phyloP scores from a whole-genome alignment of 306 rosid species.

The Luffa acutangula region DNA sequence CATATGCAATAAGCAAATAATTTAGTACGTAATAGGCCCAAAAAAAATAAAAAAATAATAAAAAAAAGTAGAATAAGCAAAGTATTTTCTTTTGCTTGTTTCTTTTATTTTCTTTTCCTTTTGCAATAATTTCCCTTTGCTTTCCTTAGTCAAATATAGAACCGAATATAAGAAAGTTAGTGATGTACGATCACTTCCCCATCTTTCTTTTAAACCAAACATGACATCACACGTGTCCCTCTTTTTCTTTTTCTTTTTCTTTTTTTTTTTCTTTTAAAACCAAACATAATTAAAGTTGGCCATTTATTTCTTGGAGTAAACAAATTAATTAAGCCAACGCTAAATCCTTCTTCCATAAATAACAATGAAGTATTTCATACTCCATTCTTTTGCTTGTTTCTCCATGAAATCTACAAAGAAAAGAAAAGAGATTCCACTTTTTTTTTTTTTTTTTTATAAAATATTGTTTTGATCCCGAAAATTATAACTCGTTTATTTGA shows the following conservation, averaged over 20 bases:
- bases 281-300: neutral
- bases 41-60: neutral
- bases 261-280: neutral
- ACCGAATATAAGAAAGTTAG: conserved; percentile 7
- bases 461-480: no score
- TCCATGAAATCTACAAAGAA: neutral
- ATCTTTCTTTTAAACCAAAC: neutral
- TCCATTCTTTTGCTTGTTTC: neutral
- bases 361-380: neutral
- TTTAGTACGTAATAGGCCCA: neutral
- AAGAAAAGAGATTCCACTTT: neutral
- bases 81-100: neutral
- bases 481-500: no score
- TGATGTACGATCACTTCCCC: conserved; percentile 1
- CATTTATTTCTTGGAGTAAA: neutral
- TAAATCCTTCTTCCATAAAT: neutral
- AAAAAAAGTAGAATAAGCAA: neutral
- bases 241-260: neutral
- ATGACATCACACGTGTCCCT: neutral
- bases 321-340: neutral
- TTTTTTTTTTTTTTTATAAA: neutral
- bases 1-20: neutral
- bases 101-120: neutral
- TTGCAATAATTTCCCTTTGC: neutral
- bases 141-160: neutral